Evolutionary conservation across 495 filamentous ascomycete genomes (phyloP), one percentile per base, ranked within the genome.

Genomic region (Penicillium antarcticum): DNA sequence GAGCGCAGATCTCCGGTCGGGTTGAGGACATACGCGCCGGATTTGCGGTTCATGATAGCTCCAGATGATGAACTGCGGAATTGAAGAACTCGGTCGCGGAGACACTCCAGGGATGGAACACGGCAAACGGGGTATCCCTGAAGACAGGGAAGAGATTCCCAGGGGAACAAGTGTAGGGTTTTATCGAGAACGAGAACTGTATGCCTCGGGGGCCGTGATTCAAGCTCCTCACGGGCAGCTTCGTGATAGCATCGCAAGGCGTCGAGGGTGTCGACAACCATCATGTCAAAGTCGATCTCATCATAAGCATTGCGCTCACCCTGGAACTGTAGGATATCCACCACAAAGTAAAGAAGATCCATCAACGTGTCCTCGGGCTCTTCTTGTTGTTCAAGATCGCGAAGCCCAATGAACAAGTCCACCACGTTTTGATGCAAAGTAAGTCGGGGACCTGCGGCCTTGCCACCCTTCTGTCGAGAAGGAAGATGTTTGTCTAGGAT

Each of bases 261-360:
- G 64, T 95, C 90, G 6, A 86, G 77, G 1, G 87, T 89, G 34
- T 94, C 90, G 14, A 97, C 75, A 13, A 87, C 82, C 77, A 97
- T 91, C 66, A 83, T 79, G 60, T 98, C 94, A 56, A 96, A 92
- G 64, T 98, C 92, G 58, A 98, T 87, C 71, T 98, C 94, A 62
- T 97, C 95, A 71, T 96, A 97, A 2, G 95, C 94, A 66, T 97
- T 97, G 26, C 85, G 81, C 69, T 98, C 94, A 2, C 94, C 94
- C 55, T 95, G 88, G 69, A 97, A 98, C 68, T 97, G 95, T 23
- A 97, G 73, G 42, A 97, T 92, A 63, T 98, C 94, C 4, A 97
- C 85, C 8, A 97, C 89, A 60, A 97, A 97, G 67, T 96, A 96
- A 1, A 98, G 78, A 41, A 98, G 71, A 65, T 98, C 94, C 57